Percentiles rank a stretch among this genome's conserved stretches.
Evolutionary conservation across 148 eudicot species (phyloP).

Genomic region (Rhododendron simsii): DNA sequence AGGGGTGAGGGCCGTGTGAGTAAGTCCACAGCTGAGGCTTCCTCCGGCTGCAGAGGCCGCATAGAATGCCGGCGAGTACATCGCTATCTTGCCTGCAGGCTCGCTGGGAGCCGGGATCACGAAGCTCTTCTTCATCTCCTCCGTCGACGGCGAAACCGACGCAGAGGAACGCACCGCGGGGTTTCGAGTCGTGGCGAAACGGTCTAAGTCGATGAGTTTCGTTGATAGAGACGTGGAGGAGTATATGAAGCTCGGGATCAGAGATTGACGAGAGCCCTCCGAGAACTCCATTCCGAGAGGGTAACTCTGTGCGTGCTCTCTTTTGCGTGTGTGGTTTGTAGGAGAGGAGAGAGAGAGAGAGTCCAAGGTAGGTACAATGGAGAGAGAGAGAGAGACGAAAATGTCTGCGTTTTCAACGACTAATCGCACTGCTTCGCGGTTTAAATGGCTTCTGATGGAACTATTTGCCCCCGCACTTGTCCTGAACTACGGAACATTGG

Average conservation of each 20-base stretch:
- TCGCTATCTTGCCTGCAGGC: conserved; percentile 14
- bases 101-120: conserved; percentile 17
- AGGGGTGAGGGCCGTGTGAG: conserved; percentile 29
- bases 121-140: conserved; percentile 11
- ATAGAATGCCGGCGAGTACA: conserved; percentile 23
- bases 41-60: conserved; percentile 24
- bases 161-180: neutral
- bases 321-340: neutral
- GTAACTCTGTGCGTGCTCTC: neutral
- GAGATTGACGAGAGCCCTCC: conserved; percentile 13
- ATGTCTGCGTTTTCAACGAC: neutral
- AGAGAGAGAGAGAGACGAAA: neutral
- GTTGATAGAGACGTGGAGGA: conserved; percentile 8
- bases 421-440: neutral
- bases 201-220: conserved; percentile 1
- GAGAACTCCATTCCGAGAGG: neutral
- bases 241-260: conserved; percentile 28
- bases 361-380: neutral
- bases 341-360: neutral
- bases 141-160: neutral
- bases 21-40: conserved; percentile 18
- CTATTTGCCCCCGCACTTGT: neutral
- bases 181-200: neutral
- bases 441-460: neutral
- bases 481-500: neutral